phyloP scores from a whole-genome alignment of 176 grass and related monocot species.

The Luzula sylvatica region DNA sequence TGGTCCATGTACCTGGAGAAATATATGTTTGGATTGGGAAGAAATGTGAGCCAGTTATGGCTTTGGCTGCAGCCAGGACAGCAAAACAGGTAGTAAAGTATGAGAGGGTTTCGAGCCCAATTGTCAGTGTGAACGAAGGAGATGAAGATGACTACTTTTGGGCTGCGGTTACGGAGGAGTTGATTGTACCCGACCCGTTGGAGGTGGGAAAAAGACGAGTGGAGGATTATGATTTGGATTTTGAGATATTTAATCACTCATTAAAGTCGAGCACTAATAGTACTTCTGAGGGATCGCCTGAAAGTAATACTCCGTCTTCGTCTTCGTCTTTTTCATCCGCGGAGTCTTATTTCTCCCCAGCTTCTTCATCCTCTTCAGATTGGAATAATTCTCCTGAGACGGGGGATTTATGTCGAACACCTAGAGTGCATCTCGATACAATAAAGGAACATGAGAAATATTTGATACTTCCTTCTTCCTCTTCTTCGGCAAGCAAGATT shows the following conservation, averaged over 20 bases:
- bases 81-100: conserved; percentile 33
- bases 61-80: conserved; percentile 12
- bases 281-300: not conserved
- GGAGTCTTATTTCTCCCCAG: conserved; percentile 7
- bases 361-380: conserved; percentile 32
- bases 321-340: conserved; percentile 26
- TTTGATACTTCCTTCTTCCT: conserved; percentile 9
- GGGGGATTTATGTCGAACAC: conserved; percentile 9
- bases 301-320: conserved; percentile 37
- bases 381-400: conserved; percentile 33
- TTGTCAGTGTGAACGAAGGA: conserved; percentile 33
- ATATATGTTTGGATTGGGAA: conserved; percentile 40
- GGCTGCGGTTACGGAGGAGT: conserved; percentile 23
- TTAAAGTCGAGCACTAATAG: conserved; percentile 11
- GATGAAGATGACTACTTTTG: conserved; percentile 28
- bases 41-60: conserved; percentile 30
- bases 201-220: conserved; percentile 33
- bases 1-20: conserved; percentile 24
- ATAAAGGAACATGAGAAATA: conserved; percentile 15
- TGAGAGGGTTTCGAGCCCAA: conserved; percentile 31
- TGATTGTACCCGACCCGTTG: conserved; percentile 2
- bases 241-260: conserved; percentile 37
- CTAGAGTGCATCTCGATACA: conserved; percentile 7
- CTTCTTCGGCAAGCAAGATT: not conserved
- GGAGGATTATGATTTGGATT: conserved; percentile 45